Percentiles rank a stretch among this genome's conserved stretches.
Conservation (phyloP, 129 eudicot genomes). For the Scalesia atractyloides region DNA sequence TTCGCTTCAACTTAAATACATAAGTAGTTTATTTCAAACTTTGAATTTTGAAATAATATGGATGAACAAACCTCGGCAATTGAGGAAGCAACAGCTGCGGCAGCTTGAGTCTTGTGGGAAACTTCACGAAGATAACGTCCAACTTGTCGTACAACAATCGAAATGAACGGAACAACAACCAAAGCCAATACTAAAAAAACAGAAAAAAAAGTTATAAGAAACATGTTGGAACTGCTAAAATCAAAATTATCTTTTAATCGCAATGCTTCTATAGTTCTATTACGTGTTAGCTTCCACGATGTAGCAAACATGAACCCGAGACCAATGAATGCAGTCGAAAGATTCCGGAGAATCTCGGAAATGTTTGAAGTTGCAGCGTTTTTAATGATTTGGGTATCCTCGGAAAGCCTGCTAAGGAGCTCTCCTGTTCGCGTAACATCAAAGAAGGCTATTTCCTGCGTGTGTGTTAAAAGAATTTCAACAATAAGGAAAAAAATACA, state of each 20-base stretch:
- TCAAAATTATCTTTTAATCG: background rate
- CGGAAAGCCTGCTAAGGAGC: conserved; percentile 79
- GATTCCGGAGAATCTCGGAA: conserved; percentile 39
- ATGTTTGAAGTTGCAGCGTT: conserved; percentile 48
- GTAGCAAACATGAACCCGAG: conserved; percentile 90
- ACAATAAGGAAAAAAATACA: background rate
- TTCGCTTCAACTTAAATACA: no score
- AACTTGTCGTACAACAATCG: conserved; percentile 78
- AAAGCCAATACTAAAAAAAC: conserved; percentile 68
- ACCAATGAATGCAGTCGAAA: conserved; percentile 61
- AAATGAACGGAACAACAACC: conserved; percentile 78
- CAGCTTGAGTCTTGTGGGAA: conserved; percentile 93
- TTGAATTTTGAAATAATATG: no score
- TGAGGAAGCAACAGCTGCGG: conserved; percentile 93
- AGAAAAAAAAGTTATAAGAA: conserved; percentile 17
- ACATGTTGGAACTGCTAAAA: background rate
- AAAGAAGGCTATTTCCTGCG: conserved; percentile 78
- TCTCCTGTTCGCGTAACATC: conserved; percentile 75
- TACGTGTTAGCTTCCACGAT: conserved; percentile 95
- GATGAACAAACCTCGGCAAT: conserved; percentile 79
- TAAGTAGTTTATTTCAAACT: no score
- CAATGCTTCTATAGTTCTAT: background rate
- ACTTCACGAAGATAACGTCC: conserved; percentile 92
- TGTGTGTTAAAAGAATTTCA: background rate
- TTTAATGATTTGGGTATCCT: conserved; percentile 79